Base-by-base conservation (phyloP, 768 basidiomycete genomes). In the Fistulinella prunicolor region DNA sequence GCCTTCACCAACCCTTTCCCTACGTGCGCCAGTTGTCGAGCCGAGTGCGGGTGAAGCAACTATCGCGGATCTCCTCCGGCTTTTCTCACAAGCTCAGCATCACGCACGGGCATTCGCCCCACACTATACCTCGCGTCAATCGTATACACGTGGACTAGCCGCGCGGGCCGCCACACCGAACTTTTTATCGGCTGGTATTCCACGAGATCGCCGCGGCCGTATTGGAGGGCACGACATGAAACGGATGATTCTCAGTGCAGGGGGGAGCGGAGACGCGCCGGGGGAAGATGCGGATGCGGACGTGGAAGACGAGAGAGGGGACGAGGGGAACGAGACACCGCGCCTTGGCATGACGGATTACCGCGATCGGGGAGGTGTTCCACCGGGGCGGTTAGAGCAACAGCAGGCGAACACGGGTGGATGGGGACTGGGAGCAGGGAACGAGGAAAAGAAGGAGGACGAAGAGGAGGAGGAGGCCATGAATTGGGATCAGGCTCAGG, bases 161-260 rank as follows among this genome's bases (percentile, higher is more conserved):
- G 38, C 56, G 57, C 51, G 65, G 17, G 53, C 68, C 19, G 42
- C 62, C 47, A 55, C 83, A 0, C 83, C 84, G 0, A 85, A 79
- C 38, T 90, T 91, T 70, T 70, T 89, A 21, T 82, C 83, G 6
- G 85, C 81, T 3, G 85, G 82, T 7, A 69, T 79, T 10, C 89
- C 90, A 20, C 77, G 89, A 43, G 90, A 92, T 63, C 74, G 89
- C 20, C 74, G 89, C 29, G 89, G 89, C 10, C 78, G 89, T 19
- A 83, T 91, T 48, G 86, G 81, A 17, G 71, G 66, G 12, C 50
- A 54, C 9, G 67, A 66, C 22, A 38, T 63, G 48, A 64, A 55
- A 38, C 51, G 49, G 38, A 57, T 68, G 57, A 60, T 70, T 22
- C 44, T 65, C n/a, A 56, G 46, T 14, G 65, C 65, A 6, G 63